Conservation (phyloP, 1,284 basidiomycete genomes). For the Ganoderma lucidum region DNA sequence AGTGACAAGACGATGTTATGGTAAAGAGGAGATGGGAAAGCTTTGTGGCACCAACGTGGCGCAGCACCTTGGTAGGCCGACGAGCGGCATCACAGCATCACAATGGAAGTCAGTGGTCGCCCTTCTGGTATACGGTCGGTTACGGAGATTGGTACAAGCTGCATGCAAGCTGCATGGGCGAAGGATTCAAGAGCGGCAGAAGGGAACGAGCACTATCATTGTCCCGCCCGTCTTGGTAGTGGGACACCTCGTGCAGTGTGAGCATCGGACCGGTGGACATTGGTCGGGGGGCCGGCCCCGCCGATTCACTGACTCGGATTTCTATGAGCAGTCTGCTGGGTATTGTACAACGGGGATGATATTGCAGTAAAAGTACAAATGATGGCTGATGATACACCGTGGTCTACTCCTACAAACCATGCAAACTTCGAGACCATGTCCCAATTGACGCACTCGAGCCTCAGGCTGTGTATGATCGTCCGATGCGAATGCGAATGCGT, state of each 20-base stretch:
- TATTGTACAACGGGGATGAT: background rate
- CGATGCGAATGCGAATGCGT: background rate
- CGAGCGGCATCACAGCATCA: background rate
- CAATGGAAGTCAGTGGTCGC: background rate
- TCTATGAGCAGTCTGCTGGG: background rate
- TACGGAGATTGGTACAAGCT: background rate
- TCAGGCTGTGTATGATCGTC: background rate
- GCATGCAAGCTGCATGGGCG: background rate
- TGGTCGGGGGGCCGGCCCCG: background rate
- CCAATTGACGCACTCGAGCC: background rate
- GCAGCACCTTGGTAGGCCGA: background rate
- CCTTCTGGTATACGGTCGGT: background rate
- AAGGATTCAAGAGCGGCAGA: background rate
- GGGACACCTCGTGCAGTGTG: background rate
- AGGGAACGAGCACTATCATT: background rate
- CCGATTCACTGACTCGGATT: background rate
- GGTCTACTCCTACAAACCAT: background rate
- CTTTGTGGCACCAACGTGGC: background rate
- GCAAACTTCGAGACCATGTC: background rate
- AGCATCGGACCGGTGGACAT: background rate
- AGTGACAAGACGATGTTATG: background rate
- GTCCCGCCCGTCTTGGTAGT: background rate
- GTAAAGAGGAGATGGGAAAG: background rate
- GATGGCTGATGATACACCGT: conserved; percentile 5
- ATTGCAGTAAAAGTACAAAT: conserved; percentile 5